Evolutionary conservation across 495 filamentous ascomycete genomes (phyloP).

Genomic region (Penicillium turbatum): DNA sequence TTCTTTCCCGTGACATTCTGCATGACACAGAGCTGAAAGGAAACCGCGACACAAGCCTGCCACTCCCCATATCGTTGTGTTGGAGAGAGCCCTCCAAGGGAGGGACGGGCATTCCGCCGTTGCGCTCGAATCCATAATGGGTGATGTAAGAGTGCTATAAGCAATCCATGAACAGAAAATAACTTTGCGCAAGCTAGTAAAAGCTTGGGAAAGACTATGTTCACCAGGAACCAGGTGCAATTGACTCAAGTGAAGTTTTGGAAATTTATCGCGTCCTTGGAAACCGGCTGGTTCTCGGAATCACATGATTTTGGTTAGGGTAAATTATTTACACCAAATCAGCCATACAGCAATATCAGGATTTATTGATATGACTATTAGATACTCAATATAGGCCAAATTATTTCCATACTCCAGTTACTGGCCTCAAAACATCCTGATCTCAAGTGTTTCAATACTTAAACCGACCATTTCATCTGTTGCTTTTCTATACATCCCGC

Average conservation of each 20-base stretch:
- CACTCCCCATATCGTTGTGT: conserved; percentile 42
- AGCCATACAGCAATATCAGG: background rate
- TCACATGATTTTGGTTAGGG: conserved; percentile 27
- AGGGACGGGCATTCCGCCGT: conserved; percentile 41
- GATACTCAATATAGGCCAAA: background rate
- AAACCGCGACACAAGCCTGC: conserved; percentile 47
- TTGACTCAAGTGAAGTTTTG: background rate
- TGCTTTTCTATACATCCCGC: conserved; percentile 7
- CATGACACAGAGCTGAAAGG: conserved; percentile 37
- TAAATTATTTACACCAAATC: conserved; percentile 8
- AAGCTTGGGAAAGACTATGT: background rate
- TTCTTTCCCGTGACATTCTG: conserved; percentile 66
- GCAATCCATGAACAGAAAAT: conserved; percentile 25
- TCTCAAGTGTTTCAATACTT: background rate
- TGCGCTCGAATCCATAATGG: conserved; percentile 37
- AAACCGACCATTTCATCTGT: background rate
- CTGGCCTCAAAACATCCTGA: background rate
- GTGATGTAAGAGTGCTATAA: conserved; percentile 25
- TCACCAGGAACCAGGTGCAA: background rate
- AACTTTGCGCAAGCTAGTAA: background rate
- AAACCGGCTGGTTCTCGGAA: conserved; percentile 12
- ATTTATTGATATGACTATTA: background rate
- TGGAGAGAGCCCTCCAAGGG: conserved; percentile 41
- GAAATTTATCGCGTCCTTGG: conserved; percentile 6
- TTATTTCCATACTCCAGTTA: background rate